Percentiles rank a stretch among this genome's conserved stretches.
These are phyloP conservation scores for Claviceps humidiphila DNA, from an alignment of 2,329 filamentous ascomycete species.

Conservation along the genomic window DNA sequence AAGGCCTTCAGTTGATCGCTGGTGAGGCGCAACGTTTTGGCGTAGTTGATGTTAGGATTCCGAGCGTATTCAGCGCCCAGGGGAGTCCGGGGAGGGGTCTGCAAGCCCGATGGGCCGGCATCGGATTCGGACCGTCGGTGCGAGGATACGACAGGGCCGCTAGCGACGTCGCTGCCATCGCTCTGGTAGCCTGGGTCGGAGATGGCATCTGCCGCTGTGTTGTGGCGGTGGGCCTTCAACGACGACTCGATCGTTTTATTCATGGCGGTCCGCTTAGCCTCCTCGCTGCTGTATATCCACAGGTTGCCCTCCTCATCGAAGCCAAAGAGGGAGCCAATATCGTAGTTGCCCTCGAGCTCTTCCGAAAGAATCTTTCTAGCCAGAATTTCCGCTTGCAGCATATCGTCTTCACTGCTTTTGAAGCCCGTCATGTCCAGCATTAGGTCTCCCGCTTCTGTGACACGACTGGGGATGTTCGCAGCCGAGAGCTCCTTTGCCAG, in stretches of 20 bases:
- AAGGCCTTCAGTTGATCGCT: slow-evolving; percentile 88
- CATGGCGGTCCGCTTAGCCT: slow-evolving; percentile 81
- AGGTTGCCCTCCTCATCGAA: slow-evolving; percentile 92
- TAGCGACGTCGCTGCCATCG: slow-evolving; percentile 57
- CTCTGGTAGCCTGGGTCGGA: slow-evolving; percentile 95
- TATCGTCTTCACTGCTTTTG: slow-evolving; percentile 87
- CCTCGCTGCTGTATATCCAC: slow-evolving; percentile 99
- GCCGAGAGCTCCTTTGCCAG: slow-evolving; percentile 78
- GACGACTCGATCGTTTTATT: slow-evolving; percentile 45
- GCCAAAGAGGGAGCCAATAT: slow-evolving; percentile 88
- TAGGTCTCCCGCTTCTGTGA: slow-evolving; percentile 86
- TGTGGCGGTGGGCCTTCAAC: slow-evolving; percentile 29
- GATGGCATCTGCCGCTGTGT: slow-evolving; percentile 60
- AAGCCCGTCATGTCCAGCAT: slow-evolving; percentile 98
- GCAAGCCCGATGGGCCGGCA: slow-evolving; percentile 36
- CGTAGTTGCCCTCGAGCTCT: slow-evolving; percentile 87
- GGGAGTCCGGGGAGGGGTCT: slow-evolving; percentile 57
- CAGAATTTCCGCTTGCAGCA: slow-evolving; percentile 81
- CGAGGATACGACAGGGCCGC: slow-evolving; percentile 28
- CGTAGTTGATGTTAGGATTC: slow-evolving; percentile 76
- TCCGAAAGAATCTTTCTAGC: slow-evolving; percentile 86
- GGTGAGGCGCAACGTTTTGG: slow-evolving; percentile 88
- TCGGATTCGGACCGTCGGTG: slow-evolving; percentile 59
- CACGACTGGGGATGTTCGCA: slow-evolving; percentile 82
- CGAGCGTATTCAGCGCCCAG: slow-evolving; percentile 49